Conservation (phyloP, 768 basidiomycete genomes). For the Clavulina sp. region DNA sequence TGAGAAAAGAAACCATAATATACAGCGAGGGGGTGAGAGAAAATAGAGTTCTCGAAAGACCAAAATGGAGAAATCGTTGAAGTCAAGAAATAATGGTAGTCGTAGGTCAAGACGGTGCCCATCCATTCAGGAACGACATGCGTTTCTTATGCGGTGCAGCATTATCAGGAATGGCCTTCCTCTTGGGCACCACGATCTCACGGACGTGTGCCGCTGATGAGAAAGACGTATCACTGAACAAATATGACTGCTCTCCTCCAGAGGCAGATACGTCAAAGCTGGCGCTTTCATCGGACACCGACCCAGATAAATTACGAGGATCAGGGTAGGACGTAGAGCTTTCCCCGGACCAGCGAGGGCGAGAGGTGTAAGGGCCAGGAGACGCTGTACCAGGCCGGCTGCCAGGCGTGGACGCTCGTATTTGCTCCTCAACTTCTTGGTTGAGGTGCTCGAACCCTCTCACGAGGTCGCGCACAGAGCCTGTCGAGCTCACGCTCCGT, state of each 20-base stretch:
- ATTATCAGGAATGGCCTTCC: not conserved
- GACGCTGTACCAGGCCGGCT: not conserved
- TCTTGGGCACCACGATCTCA: not conserved
- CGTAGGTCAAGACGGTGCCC: too few species aligned
- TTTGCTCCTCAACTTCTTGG: slow-evolving; percentile 4
- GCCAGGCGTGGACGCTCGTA: not conserved
- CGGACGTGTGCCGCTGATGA: not conserved
- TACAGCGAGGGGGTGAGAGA: too few species aligned
- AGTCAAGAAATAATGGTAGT: not conserved
- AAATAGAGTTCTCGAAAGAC: too few species aligned
- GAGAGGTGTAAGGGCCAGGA: not conserved
- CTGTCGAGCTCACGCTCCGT: slow-evolving; percentile 8
- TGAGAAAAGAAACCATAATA: too few species aligned
- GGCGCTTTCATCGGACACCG: not conserved
- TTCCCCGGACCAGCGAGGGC: too few species aligned
- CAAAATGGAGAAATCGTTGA: too few species aligned
- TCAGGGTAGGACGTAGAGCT: not conserved
- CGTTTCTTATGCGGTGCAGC: not conserved
- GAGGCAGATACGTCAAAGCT: not conserved
- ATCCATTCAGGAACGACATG: not conserved
- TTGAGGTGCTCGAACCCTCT: slow-evolving; percentile 6
- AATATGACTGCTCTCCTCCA: not conserved
- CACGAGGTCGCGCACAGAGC: slow-evolving; percentile 12
- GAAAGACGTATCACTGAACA: not conserved
- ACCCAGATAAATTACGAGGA: not conserved